These are phyloP conservation scores for Cladosporium colombiae DNA, from an alignment of 2,329 filamentous ascomycete species.

Conservation along the genomic window DNA sequence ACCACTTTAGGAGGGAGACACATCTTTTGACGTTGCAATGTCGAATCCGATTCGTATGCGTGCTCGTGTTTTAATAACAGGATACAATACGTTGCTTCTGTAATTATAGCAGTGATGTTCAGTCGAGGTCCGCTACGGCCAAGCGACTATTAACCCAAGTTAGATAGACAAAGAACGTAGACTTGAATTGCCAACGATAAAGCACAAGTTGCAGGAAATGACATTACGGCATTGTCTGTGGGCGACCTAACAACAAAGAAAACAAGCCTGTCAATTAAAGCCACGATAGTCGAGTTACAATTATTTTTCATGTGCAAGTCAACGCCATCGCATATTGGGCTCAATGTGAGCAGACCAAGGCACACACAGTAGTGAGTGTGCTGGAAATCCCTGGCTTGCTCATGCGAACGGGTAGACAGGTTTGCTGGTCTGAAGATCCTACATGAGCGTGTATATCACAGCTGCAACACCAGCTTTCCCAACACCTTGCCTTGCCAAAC, in stretches of 20 bases:
- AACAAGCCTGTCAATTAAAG: not conserved
- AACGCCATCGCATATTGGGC: not conserved
- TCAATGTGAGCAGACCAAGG: not conserved
- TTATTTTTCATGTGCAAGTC: not conserved
- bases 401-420: too few relatives aligned
- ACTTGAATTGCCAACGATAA: not conserved
- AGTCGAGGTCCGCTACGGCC: not conserved
- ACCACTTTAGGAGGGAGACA: not conserved
- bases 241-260: not conserved
- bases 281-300: not conserved
- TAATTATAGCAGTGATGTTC: not conserved
- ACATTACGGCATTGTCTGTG: not conserved
- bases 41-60: not conserved
- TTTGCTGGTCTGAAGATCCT: not conserved
- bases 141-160: not conserved
- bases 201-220: not conserved
- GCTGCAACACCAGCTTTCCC: constrained; percentile 25
- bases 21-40: not conserved
- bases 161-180: too few relatives aligned
- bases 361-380: not conserved
- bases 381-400: too few relatives aligned
- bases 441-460: not conserved
- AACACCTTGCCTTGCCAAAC: constrained; percentile 35
- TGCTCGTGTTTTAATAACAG: not conserved
- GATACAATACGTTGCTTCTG: not conserved